Evolutionary conservation across 2,329 filamentous ascomycete species (phyloP), one percentile per base, ranked within the genome.

Genomic region (Aspergillus sp.): DNA sequence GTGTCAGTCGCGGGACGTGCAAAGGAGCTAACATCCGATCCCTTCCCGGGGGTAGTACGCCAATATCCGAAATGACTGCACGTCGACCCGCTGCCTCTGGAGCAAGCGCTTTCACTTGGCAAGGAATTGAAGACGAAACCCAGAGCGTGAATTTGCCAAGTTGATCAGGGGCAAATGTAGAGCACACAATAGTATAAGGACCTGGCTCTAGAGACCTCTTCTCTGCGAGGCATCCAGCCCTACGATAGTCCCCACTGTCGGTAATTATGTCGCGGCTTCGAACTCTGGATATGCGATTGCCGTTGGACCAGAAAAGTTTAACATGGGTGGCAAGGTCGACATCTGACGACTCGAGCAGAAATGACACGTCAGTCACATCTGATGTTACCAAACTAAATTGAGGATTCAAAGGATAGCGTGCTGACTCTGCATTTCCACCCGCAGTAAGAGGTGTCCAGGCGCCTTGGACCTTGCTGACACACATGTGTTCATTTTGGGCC

Each of bases 201-300:
- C 94, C 94, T 0, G 85, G 78, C 45, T 87, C 86, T 18, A 96
- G 78, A 20, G 79, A 69, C 69, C 74, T 65, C 6, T 85, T 78
- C 62, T 90, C 85, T 2, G 89, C 87, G 32, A 92, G 80, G 4
- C 90, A 90, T 71, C 90, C 91, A 29, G 90, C 90, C 29, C 89
- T 87, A 52, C 90, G 87, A 75, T 99, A 97, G 66, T 96, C 92
- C n/a, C 91, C 91, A 36, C 91, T 96, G 57, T 91, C 89, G 22
- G 85, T 85, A 24, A 96, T 84, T 45, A 98, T 86, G 71, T 97
- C 93, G 65, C 90, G 87, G 55, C 64, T 86, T 82, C 52, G 87
- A 16, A 96, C 82, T 22, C 85, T 79, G 18, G 87, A 84, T 1
- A 95, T 84, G 45, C 93, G 87, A 65, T 87, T 84, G 11, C 92